Percentiles rank a stretch among this genome's conserved stretches.
Conservation (phyloP, 208 protist species). For the Leishmania martiniquensis region DNA sequence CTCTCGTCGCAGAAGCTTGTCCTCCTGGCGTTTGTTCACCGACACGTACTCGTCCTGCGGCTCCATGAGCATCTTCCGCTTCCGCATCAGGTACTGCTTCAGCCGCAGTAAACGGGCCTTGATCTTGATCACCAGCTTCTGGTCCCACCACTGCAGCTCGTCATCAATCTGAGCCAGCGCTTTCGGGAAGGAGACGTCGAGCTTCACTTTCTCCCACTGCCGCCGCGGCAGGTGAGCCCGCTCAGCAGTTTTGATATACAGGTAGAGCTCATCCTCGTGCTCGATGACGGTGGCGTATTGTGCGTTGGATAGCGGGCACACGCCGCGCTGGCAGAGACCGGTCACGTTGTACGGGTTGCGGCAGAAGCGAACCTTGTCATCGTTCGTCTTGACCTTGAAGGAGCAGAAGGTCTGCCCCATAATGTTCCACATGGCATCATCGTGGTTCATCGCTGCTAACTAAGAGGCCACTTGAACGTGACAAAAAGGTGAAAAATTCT, state of each 20-base stretch:
- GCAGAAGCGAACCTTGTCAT: conserved; percentile 97
- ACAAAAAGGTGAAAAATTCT: neutral
- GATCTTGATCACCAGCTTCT: conserved; percentile 94
- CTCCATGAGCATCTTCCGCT: conserved; percentile 95
- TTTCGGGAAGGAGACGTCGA: conserved; percentile 96
- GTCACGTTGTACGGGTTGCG: conserved; percentile 99
- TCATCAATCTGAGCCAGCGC: conserved; percentile 97
- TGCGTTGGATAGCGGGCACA: conserved; percentile 98
- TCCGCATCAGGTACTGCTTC: conserved; percentile 98
- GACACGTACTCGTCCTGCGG: conserved; percentile 95
- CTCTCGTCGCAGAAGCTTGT: conserved; percentile 95
- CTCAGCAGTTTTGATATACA: conserved; percentile 99
- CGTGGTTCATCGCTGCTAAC: conserved; percentile 85
- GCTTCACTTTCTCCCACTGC: conserved; percentile 98
- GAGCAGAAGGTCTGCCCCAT: conserved; percentile 94
- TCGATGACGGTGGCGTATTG: conserved; percentile 99
- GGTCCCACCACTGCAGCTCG: conserved; percentile 97
- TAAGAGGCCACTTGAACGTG: neutral
- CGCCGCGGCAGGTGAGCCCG: conserved; percentile 97
- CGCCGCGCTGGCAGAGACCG: conserved; percentile 96
- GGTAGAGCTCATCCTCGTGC: conserved; percentile 96
- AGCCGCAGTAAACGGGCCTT: conserved; percentile 98
- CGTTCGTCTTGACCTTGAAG: conserved; percentile 92
- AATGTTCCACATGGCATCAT: conserved; percentile 94
- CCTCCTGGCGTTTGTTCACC: conserved; percentile 97